phyloP scores from a whole-genome alignment of 2,329 filamentous ascomycete genomes.

The Juglanconis oblonga region DNA sequence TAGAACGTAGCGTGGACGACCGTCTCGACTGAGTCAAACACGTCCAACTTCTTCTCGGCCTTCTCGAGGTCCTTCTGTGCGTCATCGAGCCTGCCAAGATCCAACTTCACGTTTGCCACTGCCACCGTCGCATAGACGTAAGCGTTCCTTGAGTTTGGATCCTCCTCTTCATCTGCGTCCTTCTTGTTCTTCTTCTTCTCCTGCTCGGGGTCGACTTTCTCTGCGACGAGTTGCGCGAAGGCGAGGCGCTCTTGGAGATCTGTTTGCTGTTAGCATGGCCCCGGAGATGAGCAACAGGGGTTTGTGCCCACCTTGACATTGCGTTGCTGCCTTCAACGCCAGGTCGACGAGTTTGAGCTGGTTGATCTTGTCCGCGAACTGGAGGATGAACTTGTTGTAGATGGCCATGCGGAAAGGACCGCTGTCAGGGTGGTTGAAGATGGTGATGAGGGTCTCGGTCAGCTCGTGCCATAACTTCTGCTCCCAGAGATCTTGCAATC shows the following conservation, averaged over 20 bases:
- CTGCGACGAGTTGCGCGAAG: slow-evolving; percentile 79
- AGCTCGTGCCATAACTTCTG: slow-evolving; percentile 99
- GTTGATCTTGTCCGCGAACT: slow-evolving; percentile 98
- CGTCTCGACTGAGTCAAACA: slow-evolving; percentile 92
- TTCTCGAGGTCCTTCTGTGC: slow-evolving; percentile 83
- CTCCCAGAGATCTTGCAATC: slow-evolving; percentile 97
- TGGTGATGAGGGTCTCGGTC: slow-evolving; percentile 81
- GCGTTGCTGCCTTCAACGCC: slow-evolving; percentile 79
- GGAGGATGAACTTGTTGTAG: slow-evolving; percentile 92
- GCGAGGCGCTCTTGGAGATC: slow-evolving; percentile 82
- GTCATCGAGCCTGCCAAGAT: slow-evolving; percentile 74
- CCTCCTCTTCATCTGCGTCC: slow-evolving; percentile 19
- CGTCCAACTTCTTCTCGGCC: slow-evolving; percentile 83
- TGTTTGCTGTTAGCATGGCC: slow-evolving; percentile 33
- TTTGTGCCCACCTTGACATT: slow-evolving; percentile 66
- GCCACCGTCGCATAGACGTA: slow-evolving; percentile 92
- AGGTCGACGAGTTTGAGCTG: slow-evolving; percentile 94
- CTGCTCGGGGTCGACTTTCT: slow-evolving; percentile 86
- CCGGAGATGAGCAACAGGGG: too few species aligned
- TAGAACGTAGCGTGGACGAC: slow-evolving; percentile 97
- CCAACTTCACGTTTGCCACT: slow-evolving; percentile 82
- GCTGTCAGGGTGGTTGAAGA: slow-evolving; percentile 82
- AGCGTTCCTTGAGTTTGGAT: slow-evolving; percentile 73
- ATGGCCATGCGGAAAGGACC: slow-evolving; percentile 80
- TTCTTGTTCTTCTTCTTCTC: slow-evolving; percentile 21